phyloP scores from a whole-genome alignment of 441 rosid genomes.

The Hypseocharis bilobata region DNA sequence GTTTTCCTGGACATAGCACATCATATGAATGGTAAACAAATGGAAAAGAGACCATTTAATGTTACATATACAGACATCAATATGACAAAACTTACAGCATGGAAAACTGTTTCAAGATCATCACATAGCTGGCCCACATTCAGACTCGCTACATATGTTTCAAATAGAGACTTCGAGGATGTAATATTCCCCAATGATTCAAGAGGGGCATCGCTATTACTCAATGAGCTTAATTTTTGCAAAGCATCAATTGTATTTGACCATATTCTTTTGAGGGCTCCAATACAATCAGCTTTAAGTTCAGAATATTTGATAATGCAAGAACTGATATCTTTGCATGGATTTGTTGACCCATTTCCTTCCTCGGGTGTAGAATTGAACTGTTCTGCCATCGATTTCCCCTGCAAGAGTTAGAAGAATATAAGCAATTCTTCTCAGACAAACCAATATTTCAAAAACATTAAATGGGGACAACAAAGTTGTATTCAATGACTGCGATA shows the following conservation, averaged over 20 bases:
- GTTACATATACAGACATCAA: neutral
- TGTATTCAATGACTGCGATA: no score
- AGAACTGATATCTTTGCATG: conserved; percentile 8
- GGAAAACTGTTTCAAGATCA: conserved; percentile 40
- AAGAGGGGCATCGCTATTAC: conserved; percentile 24
- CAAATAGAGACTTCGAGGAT: conserved; percentile 55
- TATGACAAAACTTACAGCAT: conserved; percentile 43
- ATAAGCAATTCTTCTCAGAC: neutral
- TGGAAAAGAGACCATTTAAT: conserved; percentile 1
- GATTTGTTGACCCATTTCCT: conserved; percentile 20
- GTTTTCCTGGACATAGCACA: conserved; percentile 47
- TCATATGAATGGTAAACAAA: conserved; percentile 12
- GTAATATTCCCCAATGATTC: conserved; percentile 41
- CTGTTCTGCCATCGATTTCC: conserved; percentile 44
- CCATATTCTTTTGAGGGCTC: conserved; percentile 32
- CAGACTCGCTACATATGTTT: conserved; percentile 39
- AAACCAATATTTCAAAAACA: neutral
- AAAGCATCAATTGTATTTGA: conserved; percentile 36
- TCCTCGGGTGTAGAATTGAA: conserved; percentile 29
- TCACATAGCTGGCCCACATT: conserved; percentile 42
- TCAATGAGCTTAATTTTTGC: conserved; percentile 36
- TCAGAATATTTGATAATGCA: conserved; percentile 24
- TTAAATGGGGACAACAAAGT: no score
- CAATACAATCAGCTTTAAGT: conserved; percentile 33
- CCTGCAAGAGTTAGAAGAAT: conserved; percentile 36